These are phyloP conservation scores for Ziziphus jujuba DNA, from an alignment of 306 rosid species.

Conservation along the genomic window DNA sequence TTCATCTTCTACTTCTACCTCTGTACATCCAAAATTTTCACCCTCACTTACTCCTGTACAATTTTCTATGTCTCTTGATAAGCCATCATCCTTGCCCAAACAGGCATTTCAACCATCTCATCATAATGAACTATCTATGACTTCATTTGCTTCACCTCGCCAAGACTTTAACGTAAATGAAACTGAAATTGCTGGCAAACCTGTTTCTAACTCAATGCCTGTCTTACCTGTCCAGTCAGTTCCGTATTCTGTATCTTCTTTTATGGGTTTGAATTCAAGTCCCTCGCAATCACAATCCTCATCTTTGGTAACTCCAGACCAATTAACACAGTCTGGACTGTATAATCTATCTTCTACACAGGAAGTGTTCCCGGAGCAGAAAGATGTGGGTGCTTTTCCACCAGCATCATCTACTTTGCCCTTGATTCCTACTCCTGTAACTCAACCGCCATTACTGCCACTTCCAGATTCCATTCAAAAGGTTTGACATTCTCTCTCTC, in stretches of 20 bases:
- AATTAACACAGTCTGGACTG: slow-evolving; percentile 31
- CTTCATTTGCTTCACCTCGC: slow-evolving; percentile 33
- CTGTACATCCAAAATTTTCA: slow-evolving; percentile 38
- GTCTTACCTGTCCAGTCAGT: slow-evolving; percentile 37
- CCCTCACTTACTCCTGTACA: slow-evolving; percentile 31
- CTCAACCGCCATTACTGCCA: slow-evolving; percentile 56
- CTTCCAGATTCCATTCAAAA: slow-evolving; percentile 46
- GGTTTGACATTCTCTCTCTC: slow-evolving; percentile 32
- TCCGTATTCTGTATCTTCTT: slow-evolving; percentile 37
- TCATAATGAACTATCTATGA: slow-evolving; percentile 28
- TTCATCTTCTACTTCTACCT: slow-evolving; percentile 32
- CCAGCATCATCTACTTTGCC: slow-evolving; percentile 34
- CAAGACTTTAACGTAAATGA: slow-evolving; percentile 34
- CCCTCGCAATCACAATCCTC: slow-evolving; percentile 43
- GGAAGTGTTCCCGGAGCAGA: slow-evolving; percentile 33
- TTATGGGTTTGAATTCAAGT: slow-evolving; percentile 40
- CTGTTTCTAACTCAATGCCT: slow-evolving; percentile 34
- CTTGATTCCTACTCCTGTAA: slow-evolving; percentile 30
- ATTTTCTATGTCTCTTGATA: slow-evolving; percentile 40
- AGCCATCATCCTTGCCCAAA: slow-evolving; percentile 33
- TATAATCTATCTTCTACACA: slow-evolving; percentile 28
- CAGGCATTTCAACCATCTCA: slow-evolving; percentile 41
- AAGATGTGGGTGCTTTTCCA: slow-evolving; percentile 25
- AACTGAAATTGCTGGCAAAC: slow-evolving; percentile 33
- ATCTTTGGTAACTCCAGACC: slow-evolving; percentile 43